Conservation (phyloP, 2,329 filamentous ascomycete species). For the Neoscytalidium dimidiatum region DNA sequence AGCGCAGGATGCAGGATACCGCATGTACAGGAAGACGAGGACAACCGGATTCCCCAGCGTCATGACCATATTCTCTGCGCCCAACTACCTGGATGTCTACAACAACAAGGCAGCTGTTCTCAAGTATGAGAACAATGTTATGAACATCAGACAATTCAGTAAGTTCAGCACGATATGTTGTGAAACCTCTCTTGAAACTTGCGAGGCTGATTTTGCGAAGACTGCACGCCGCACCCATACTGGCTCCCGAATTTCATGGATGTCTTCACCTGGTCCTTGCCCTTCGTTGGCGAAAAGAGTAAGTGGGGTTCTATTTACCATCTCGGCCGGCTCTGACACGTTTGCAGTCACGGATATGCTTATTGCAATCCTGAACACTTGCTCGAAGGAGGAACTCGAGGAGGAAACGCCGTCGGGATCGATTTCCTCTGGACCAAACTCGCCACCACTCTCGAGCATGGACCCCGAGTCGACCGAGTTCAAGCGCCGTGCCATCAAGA, state of each 20-base stretch:
- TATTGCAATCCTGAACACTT: conserved; percentile 96
- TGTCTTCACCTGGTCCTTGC: conserved; percentile 99
- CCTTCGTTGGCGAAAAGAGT: conserved; percentile 94
- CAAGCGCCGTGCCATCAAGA: conserved; percentile 97
- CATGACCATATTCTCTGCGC: conserved; percentile 99
- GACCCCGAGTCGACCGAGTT: conserved; percentile 89
- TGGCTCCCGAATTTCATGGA: conserved; percentile 99
- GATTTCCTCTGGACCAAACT: conserved; percentile 69
- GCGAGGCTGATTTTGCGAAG: conserved; percentile 24
- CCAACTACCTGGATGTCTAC: conserved; percentile 98
- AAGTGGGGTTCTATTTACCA: conserved; percentile 19
- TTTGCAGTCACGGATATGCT: conserved; percentile 85
- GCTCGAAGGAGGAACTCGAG: conserved; percentile 95
- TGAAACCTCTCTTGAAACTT: neutral
- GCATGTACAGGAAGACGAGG: conserved; percentile 98
- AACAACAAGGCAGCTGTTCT: conserved; percentile 99
- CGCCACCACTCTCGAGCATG: conserved; percentile 65
- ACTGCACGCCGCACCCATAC: conserved; percentile 98
- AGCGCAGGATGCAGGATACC: conserved; percentile 95
- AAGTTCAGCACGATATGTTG: conserved; percentile 21
- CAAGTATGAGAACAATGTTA: conserved; percentile 99
- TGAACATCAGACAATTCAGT: conserved; percentile 99
- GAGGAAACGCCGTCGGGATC: conserved; percentile 74
- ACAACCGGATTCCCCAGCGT: conserved; percentile 98
- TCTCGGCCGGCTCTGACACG: neutral